Evolutionary conservation across 805 yeast species (phyloP), one percentile per base, ranked within the genome.

Genomic region (Cyberlindnera suaveolens): DNA sequence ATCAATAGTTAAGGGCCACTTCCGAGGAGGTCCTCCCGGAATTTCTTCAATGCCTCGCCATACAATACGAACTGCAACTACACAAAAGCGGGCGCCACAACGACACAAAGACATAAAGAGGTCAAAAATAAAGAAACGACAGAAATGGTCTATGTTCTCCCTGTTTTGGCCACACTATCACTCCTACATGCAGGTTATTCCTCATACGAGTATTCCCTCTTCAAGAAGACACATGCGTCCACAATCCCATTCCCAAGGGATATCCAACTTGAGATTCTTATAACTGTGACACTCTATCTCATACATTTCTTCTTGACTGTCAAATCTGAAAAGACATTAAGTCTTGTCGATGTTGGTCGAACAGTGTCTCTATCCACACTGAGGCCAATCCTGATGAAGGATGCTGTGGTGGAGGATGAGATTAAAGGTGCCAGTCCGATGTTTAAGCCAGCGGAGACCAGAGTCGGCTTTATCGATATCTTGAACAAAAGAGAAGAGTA

Each of bases 161-260:
- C 47, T 6, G 27, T 41, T n/a, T 3, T 46, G 8, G 52, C 47
- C 2, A 20, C 44, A 0, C 13, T 52, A 4, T 36, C 47, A 5
- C 62, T 77, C 31, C 39, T 66, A 1, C 81, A 78, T 53, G 70
- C 80, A 1, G 78, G 73, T 1, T 76, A 74, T 49, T 77, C 82
- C 6, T 68, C 81, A 3, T 72, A 70, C 48, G 80, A 77, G 52
- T 68, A 58, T 71, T 71, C 51, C 72, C 70, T 51, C 58, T 69
- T 31, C 43, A 57, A 19, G 58, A 68, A 48, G 40, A 56, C 36
- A 20, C 45, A 43, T 18, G n/a, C 38, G 3, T 46, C 48, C 15
- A 34, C 46, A 32, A 37, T 46, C 10, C 42, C 52, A 11, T 50
- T 74, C 35, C 78, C 79, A 2, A 39, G 56, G 6, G 82, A 77